These are phyloP conservation scores for Diaporthe aspalathi DNA, from an alignment of 2,329 filamentous ascomycete species.

Conservation along the genomic window DNA sequence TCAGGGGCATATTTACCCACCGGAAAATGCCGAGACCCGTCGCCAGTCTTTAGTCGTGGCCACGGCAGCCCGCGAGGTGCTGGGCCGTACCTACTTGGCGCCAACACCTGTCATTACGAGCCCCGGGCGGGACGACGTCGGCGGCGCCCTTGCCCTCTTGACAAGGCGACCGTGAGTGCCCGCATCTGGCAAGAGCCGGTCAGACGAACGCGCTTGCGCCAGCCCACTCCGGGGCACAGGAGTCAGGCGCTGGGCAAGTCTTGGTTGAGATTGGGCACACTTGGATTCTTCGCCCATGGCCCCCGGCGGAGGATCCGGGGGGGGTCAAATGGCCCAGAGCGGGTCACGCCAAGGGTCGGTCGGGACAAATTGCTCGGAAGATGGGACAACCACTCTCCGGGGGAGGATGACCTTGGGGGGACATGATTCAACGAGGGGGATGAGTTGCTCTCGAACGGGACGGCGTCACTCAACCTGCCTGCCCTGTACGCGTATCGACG, in stretches of 20 bases:
- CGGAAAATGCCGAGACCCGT: too few species aligned
- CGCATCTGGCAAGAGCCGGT: background rate
- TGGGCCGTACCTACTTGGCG: slow-evolving; percentile 18
- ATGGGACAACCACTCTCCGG: background rate
- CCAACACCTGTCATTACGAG: slow-evolving; percentile 5
- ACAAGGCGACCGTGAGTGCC: background rate
- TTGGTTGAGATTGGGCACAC: too few species aligned
- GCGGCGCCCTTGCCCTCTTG: background rate
- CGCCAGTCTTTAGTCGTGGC: too few species aligned
- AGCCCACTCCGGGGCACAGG: background rate
- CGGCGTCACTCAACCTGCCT: background rate
- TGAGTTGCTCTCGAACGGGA: too few species aligned
- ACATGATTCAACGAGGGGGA: background rate
- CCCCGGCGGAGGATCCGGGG: too few species aligned
- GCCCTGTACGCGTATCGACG: slow-evolving; percentile 6
- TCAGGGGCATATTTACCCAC: too few species aligned
- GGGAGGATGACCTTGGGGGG: too few species aligned
- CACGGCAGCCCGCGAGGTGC: background rate
- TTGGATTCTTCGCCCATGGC: too few species aligned
- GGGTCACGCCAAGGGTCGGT: slow-evolving; percentile 11
- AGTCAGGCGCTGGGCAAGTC: background rate
- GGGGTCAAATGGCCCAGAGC: background rate
- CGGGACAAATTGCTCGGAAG: slow-evolving; percentile 8
- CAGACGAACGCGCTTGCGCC: slow-evolving; percentile 1
- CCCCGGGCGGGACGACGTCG: background rate